These are phyloP conservation scores for Rhizopus microsporus DNA, from an alignment of 371 early-diverging fungal genomes.

Conservation along the genomic window DNA sequence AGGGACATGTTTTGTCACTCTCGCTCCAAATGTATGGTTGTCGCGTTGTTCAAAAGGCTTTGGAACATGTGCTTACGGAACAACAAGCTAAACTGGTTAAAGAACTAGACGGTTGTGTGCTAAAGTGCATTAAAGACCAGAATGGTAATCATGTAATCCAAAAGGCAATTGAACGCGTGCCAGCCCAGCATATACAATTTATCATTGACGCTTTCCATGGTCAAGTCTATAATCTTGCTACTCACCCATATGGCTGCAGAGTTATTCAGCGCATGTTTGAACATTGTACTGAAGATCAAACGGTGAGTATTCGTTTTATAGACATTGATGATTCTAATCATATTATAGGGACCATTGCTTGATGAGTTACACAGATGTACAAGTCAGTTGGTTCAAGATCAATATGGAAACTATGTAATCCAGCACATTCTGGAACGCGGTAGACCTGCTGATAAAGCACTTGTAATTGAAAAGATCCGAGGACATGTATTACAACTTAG, in stretches of 20 bases:
- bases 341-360: slow-evolving; percentile 68
- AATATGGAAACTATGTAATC: slow-evolving; percentile 98
- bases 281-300: slow-evolving; percentile 87
- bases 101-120: slow-evolving; percentile 93
- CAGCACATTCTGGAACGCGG: slow-evolving; percentile 99
- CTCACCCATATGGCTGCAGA: slow-evolving; percentile 99
- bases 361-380: slow-evolving; percentile 94
- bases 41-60: slow-evolving; percentile 99
- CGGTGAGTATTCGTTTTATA: slow-evolving; percentile 43
- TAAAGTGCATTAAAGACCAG: slow-evolving; percentile 99
- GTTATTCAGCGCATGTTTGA: slow-evolving; percentile 99
- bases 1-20: slow-evolving; percentile 89
- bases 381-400: slow-evolving; percentile 94
- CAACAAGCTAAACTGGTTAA: slow-evolving; percentile 89
- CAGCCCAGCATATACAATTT: slow-evolving; percentile 90
- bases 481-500: slow-evolving; percentile 88
- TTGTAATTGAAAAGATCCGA: slow-evolving; percentile 87
- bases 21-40: slow-evolving; percentile 99
- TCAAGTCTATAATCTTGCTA: slow-evolving; percentile 94
- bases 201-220: slow-evolving; percentile 97
- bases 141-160: slow-evolving; percentile 99
- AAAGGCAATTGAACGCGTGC: slow-evolving; percentile 98
- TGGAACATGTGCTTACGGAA: slow-evolving; percentile 90
- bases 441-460: slow-evolving; percentile 78
- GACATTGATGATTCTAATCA: not conserved